Conservation (phyloP, 306 rosid species). For the Lagenaria siceraria region DNA sequence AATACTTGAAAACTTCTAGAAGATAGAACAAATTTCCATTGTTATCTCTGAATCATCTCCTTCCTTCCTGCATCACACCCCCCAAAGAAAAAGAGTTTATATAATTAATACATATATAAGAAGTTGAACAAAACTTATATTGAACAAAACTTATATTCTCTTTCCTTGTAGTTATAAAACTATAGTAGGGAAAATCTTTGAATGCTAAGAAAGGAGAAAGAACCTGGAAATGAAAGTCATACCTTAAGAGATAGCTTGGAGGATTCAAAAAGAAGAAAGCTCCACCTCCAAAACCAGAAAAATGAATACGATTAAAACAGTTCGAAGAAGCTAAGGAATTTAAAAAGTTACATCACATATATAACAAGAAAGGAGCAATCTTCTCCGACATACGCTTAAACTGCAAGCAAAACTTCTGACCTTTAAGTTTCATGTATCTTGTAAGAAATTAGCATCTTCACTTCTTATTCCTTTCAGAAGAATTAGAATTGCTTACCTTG, state of each 20-base stretch:
- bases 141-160: not conserved
- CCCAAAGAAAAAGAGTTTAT: no score
- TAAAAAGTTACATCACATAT: not conserved
- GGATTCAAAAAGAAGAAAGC: not conserved
- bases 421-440: not conserved
- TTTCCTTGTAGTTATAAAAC: not conserved
- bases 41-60: not conserved
- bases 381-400: not conserved
- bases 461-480: not conserved
- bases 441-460: not conserved
- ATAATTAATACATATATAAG: not conserved
- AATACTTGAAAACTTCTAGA: not conserved
- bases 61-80: not conserved
- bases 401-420: not conserved
- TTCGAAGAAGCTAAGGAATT: not conserved
- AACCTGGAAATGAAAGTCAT: not conserved
- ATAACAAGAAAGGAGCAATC: not conserved
- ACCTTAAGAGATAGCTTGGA: not conserved
- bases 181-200: not conserved
- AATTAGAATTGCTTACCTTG: conserved; percentile 8
- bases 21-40: not conserved
- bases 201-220: not conserved
- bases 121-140: not conserved
- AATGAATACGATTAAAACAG: not conserved
- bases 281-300: not conserved